Evolutionary conservation across 768 basidiomycete genomes (phyloP), one percentile per base, ranked within the genome.

Genomic region (Auriscalpium microsporum): DNA sequence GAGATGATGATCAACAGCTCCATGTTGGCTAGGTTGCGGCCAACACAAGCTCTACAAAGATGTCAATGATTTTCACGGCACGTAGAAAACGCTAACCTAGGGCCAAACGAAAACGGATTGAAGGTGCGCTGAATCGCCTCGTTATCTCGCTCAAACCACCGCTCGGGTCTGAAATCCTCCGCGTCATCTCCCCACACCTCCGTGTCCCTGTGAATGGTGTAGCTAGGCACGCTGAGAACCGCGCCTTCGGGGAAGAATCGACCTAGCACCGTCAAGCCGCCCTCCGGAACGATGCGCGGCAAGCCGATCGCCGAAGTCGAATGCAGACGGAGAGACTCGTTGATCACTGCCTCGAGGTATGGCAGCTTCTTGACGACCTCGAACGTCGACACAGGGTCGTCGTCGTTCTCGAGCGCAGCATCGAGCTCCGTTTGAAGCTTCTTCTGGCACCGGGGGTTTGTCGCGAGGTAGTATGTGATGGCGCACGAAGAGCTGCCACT

Each of bases 31-130:
- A 91, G 72, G 65, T 94, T 93, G 45, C 84, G 78, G 9, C 91
- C 91, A 17, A 94, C 88, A 65, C 92, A 94, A 14, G 82, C 86
- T 48, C 90, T 87, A 58, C 38, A 56, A 37, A 37, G 44, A 14
- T 28, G 37, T 55, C 46, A 54, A 56, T 13, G 45, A 36, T 34
- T 19, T 9, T 16, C 10, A n/a, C 8, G 36, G 2, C 11, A 46
- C 56, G 48, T 54, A 45, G 48, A 58, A 55, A 11, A 33, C 3
- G 40, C 75, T 52, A 63, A 83, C 84, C 87, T 76, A 14, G 92
- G 92, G 2, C 91, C 91, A 57, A 80, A 79, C 1, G 87, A 90
- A 68, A 92, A 94, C 0, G 89, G 87, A 62, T 94, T 94, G 67
- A 93, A 94, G 0, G 84, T 77, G 67, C 78, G 83, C 62, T 86